Evolutionary conservation across 345 rosid species (phyloP), one percentile per base, ranked within the genome.

Genomic region (Citrus maxima): DNA sequence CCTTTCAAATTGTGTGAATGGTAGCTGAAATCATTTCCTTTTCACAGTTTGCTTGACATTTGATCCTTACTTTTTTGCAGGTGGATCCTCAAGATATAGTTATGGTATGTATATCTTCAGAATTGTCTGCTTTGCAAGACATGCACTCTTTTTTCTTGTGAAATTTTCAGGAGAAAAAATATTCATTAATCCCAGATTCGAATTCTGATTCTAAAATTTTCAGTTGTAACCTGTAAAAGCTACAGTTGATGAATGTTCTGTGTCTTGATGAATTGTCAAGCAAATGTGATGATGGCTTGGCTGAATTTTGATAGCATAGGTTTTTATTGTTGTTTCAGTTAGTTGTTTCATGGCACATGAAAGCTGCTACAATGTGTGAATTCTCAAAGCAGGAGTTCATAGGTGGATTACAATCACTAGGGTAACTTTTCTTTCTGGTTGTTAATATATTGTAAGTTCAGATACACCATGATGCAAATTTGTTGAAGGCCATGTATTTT

Each of bases 31-130:
- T 37, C 5, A 55, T 35, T 77, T 77, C 4, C 16, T 63, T 54
- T 79, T 28, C 61, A 30, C 70, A 38, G 61, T 66, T 60, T 2
- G 59, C 6, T 0, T 89, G 83, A 80, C 79, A 69, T 56, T 27
- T 78, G 22, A 60, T 73, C 37, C 60, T 80, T 77, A 6, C 40
- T 79, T 80, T 87, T 72, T 72, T 28, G 37, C 91, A 95, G 98
- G 99, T 95, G 83, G 99, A 95, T 88, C 99, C 98, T 74, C 99
- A 95, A 88, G 99, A 95, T 86, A 93, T 95, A 46, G 99, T 95
- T 75, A 95, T 86, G 93, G 98, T 93, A 88, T 82, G 97, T 85
- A 42, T 37, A 19, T 49, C 30, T 24, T 7, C 1, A 0, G 61
- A 22, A 62, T 37, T 30, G 34, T 27, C n/a, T 51, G 60, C 46